Evolutionary conservation across 352 stramenopile species (phyloP).

Genomic region (Phytopythium ostracodes): DNA sequence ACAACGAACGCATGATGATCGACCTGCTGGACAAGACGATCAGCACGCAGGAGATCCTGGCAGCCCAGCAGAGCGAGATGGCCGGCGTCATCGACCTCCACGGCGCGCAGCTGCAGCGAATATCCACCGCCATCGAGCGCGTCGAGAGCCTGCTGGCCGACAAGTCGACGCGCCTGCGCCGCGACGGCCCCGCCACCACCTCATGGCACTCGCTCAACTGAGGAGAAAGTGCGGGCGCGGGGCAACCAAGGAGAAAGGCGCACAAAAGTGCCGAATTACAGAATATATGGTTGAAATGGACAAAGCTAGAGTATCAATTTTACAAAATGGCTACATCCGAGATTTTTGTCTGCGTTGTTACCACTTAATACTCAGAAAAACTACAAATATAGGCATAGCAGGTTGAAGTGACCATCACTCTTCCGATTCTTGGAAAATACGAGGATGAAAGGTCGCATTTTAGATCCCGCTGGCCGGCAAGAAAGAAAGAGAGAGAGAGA

Average conservation of each 20-base stretch:
- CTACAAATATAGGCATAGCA: not conserved
- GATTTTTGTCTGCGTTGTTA: too few species aligned
- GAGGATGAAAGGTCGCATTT: not conserved
- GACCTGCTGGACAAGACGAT: constrained; percentile 78
- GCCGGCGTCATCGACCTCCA: constrained; percentile 61
- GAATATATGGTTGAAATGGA: not conserved
- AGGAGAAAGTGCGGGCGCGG: not conserved
- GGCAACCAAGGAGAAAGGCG: too few species aligned
- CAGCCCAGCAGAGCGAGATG: constrained; percentile 71
- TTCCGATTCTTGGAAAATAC: too few species aligned
- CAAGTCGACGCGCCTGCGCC: constrained; percentile 26
- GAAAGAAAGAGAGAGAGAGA: too few species aligned
- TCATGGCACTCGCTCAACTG: constrained; percentile 10
- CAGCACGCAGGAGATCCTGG: constrained; percentile 72
- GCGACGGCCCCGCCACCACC: constrained; percentile 9
- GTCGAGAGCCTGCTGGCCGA: constrained; percentile 60
- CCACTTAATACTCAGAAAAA: not conserved
- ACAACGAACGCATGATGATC: constrained; percentile 70
- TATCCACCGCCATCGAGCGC: constrained; percentile 65
- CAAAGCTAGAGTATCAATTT: too few species aligned
- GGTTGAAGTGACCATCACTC: not conserved
- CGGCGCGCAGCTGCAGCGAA: constrained; percentile 52
- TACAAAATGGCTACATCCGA: not conserved
- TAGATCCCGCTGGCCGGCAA: not conserved
- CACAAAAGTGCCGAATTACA: not conserved